Conservation (phyloP, 1,139 yeast species). For the Zygoascus meyerae region DNA sequence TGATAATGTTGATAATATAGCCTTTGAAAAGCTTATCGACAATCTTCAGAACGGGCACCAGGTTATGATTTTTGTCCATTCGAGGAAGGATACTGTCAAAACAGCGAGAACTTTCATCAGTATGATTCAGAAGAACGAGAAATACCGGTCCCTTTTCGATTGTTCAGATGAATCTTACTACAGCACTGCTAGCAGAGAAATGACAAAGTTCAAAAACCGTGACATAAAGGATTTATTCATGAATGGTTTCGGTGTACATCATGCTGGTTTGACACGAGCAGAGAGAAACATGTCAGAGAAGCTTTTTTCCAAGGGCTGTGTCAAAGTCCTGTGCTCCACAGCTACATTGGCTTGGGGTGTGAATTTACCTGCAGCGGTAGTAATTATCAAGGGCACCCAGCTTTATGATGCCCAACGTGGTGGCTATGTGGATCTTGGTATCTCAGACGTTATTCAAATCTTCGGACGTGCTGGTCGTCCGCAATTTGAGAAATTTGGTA, state of each 20-base stretch:
- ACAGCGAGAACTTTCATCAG: constrained; percentile 69
- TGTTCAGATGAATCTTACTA: constrained; percentile 46
- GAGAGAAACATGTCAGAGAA: constrained; percentile 88
- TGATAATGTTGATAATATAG: constrained; percentile 67
- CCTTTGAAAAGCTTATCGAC: constrained; percentile 71
- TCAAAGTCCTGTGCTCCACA: constrained; percentile 89
- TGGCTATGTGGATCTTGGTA: constrained; percentile 88
- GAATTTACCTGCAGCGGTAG: constrained; percentile 96
- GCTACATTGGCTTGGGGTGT: constrained; percentile 99
- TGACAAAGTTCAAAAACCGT: constrained; percentile 66
- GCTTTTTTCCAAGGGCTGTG: constrained; percentile 79
- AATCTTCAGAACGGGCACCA: constrained; percentile 70
- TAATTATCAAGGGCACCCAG: constrained; percentile 92
- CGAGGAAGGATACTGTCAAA: constrained; percentile 85
- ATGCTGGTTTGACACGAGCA: constrained; percentile 92
- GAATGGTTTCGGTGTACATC: constrained; percentile 88
- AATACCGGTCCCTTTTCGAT: constrained; percentile 49
- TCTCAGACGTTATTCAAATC: constrained; percentile 94
- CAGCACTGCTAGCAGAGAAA: constrained; percentile 54
- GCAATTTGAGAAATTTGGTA: constrained; percentile 87
- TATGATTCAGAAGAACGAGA: constrained; percentile 60
- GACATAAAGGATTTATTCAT: constrained; percentile 79
- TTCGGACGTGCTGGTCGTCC: constrained; percentile 99
- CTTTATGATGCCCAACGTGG: constrained; percentile 93
- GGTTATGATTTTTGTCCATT: constrained; percentile 95